These are phyloP conservation scores for Saturnispora galanensis DNA, from an alignment of 805 yeast species.

Conservation along the genomic window DNA sequence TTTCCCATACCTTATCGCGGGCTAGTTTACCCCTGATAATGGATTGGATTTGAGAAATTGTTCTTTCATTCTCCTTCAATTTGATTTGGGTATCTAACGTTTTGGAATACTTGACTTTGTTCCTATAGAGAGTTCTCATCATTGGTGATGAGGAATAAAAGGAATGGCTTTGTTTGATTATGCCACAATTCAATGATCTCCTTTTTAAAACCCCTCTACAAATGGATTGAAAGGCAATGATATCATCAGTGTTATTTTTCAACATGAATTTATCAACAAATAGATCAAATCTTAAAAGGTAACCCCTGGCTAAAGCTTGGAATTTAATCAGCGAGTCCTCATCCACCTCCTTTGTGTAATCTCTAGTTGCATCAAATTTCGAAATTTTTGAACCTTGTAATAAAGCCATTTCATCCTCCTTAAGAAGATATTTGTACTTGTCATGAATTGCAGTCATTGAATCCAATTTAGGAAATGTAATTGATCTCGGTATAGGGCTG, in stretches of 20 bases:
- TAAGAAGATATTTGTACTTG: slow-evolving; percentile 14
- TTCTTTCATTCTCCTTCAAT: slow-evolving; percentile 14
- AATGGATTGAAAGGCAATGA: slow-evolving; percentile 39
- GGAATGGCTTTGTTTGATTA: not conserved
- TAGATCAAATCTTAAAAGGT: slow-evolving; percentile 51
- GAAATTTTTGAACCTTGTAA: slow-evolving; percentile 6
- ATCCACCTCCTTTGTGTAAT: not conserved
- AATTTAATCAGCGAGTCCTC: slow-evolving; percentile 27
- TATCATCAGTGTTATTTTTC: slow-evolving; percentile 42
- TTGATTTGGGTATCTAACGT: slow-evolving; percentile 12
- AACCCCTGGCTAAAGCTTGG: slow-evolving; percentile 67
- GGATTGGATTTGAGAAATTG: slow-evolving; percentile 28
- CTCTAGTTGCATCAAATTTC: not conserved
- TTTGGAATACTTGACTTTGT: slow-evolving; percentile 17
- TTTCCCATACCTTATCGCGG: slow-evolving; percentile 14
- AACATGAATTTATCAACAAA: slow-evolving; percentile 56
- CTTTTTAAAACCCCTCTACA: slow-evolving; percentile 36
- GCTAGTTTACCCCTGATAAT: slow-evolving; percentile 25
- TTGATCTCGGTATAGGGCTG: slow-evolving; percentile 4
- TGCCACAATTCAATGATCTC: not conserved
- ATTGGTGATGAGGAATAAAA: slow-evolving; percentile 17
- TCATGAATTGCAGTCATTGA: slow-evolving; percentile 13
- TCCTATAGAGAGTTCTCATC: slow-evolving; percentile 33
- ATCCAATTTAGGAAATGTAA: slow-evolving; percentile 10
- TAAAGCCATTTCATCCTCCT: slow-evolving; percentile 16